Evolutionary conservation across 306 rosid species (phyloP).

Genomic region (Vigna unguiculata): DNA sequence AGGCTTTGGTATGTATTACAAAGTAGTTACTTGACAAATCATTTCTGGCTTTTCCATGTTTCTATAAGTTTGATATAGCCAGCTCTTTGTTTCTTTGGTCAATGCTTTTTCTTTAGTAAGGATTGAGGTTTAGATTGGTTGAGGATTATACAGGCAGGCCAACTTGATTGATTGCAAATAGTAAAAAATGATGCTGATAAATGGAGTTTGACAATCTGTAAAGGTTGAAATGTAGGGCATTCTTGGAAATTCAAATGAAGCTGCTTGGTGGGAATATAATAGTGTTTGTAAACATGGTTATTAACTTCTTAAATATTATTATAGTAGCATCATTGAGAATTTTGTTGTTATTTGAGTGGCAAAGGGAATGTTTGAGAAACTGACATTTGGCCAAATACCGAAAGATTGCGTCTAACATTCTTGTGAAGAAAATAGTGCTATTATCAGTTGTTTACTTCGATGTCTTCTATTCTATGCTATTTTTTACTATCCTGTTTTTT

Average conservation of each 20-base stretch:
- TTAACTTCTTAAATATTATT: background rate
- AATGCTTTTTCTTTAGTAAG: slow-evolving; percentile 6
- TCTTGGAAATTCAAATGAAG: background rate
- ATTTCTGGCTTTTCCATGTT: background rate
- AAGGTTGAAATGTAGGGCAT: background rate
- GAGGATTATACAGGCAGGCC: background rate
- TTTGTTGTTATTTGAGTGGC: background rate
- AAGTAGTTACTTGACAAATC: background rate
- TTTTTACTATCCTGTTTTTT: background rate
- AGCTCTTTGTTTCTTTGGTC: slow-evolving; percentile 8
- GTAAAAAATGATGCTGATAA: background rate
- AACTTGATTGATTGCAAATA: background rate
- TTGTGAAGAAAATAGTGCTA: background rate
- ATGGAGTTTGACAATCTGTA: background rate
- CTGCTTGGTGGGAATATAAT: background rate
- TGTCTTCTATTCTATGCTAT: background rate
- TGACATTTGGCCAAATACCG: background rate
- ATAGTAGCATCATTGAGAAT: background rate
- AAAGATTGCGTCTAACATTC: background rate
- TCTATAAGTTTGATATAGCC: background rate
- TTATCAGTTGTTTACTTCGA: background rate
- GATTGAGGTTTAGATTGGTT: background rate
- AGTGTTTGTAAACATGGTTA: background rate
- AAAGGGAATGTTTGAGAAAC: background rate
- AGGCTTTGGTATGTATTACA: slow-evolving; percentile 83